Conservation (phyloP, 371 early-diverging fungal genomes). For the Circinella umbellata region DNA sequence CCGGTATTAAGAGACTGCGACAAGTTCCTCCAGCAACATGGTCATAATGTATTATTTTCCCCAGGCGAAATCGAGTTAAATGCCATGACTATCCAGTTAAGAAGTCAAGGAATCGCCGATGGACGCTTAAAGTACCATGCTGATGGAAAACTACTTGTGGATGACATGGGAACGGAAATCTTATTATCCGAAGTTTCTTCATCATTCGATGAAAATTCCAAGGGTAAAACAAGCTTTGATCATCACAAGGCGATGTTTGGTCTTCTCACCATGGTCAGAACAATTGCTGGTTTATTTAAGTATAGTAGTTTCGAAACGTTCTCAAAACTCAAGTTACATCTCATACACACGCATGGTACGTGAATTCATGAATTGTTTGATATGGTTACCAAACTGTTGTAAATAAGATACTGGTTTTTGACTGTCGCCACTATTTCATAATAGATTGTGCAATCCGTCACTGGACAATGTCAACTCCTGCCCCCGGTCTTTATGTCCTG, state of each 20-base stretch:
- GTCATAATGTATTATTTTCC: no score
- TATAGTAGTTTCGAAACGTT: constrained; percentile 5
- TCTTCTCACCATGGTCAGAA: no score
- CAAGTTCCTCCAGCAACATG: no score
- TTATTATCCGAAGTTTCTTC: neutral
- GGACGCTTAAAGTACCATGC: neutral
- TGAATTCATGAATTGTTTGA: no score
- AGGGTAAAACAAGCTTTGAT: neutral
- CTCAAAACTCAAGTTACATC: constrained; percentile 1
- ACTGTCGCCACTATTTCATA: neutral
- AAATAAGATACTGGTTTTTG: neutral
- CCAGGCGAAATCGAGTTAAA: neutral
- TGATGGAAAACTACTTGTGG: neutral
- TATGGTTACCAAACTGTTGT: no score
- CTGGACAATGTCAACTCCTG: constrained; percentile 9
- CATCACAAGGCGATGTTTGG: constrained; percentile 1
- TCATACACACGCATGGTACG: neutral
- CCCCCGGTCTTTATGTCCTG: neutral
- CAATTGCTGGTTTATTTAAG: neutral
- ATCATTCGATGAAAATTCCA: neutral
- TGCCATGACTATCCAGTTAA: neutral
- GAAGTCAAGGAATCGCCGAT: neutral
- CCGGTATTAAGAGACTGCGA: no score
- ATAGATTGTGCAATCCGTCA: constrained; percentile 1
- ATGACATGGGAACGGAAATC: neutral